phyloP scores from a whole-genome alignment of 108 stramenopile genomes.

The Thalassiosira profunda region DNA sequence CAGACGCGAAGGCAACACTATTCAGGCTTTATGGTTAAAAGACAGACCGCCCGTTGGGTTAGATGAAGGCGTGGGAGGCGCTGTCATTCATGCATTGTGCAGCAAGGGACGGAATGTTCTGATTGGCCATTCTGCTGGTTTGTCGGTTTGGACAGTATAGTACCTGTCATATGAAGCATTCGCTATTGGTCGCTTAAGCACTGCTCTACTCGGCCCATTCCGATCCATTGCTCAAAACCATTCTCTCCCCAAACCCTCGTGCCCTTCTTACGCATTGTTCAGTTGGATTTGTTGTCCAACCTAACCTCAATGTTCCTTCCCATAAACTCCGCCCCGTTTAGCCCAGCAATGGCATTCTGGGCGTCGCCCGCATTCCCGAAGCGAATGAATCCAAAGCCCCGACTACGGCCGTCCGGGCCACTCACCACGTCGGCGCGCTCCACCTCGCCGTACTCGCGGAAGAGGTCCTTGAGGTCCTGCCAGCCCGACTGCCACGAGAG shows the following conservation, averaged over 20 bases:
- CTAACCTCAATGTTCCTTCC: constrained; percentile 79
- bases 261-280: constrained; percentile 29
- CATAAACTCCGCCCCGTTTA: constrained; percentile 85
- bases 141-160: neutral
- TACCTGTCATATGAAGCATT: neutral
- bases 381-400: constrained; percentile 91
- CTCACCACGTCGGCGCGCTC: constrained; percentile 78
- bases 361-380: constrained; percentile 87
- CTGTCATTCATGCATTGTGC: neutral
- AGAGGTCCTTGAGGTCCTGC: constrained; percentile 92
- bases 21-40: neutral
- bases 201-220: constrained; percentile 25
- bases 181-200: no score
- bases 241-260: no score
- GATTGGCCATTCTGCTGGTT: constrained; percentile 1
- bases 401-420: constrained; percentile 64
- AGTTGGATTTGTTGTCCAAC: constrained; percentile 72
- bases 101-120: neutral
- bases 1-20: neutral
- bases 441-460: constrained; percentile 76
- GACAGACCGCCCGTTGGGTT: neutral
- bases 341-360: constrained; percentile 67
- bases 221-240: constrained; percentile 20
- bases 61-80: neutral
- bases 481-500: constrained; percentile 79